phyloP scores from a whole-genome alignment of 2,329 filamentous ascomycete genomes.

The Elsinoe fawcettii region DNA sequence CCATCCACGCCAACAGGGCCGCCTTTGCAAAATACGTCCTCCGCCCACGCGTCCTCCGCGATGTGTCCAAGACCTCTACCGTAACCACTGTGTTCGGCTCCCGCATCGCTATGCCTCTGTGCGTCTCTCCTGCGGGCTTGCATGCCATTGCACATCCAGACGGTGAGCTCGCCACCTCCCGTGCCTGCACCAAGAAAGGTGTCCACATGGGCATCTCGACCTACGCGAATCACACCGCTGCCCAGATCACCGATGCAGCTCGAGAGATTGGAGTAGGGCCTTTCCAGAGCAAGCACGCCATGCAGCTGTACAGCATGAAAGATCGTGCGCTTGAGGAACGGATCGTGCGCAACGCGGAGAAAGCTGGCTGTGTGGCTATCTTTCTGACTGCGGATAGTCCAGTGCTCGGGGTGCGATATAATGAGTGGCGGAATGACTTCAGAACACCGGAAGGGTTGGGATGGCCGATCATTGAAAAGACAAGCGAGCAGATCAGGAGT shows the following conservation, averaged over 20 bases:
- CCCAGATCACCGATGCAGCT: slow-evolving; percentile 37
- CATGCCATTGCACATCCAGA: slow-evolving; percentile 45
- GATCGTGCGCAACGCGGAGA: slow-evolving; percentile 26
- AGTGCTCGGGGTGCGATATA: slow-evolving; percentile 45
- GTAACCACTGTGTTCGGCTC: slow-evolving; percentile 39
- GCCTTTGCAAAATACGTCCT: slow-evolving; percentile 17
- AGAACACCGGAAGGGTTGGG: slow-evolving; percentile 25
- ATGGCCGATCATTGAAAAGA: slow-evolving; percentile 25
- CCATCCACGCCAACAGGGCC: background rate
- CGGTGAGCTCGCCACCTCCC: slow-evolving; percentile 43
- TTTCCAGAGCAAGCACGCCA: slow-evolving; percentile 37
- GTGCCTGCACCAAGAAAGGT: slow-evolving; percentile 38
- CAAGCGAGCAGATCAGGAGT: slow-evolving; percentile 22
- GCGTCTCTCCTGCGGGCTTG: slow-evolving; percentile 45
- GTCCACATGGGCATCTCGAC: slow-evolving; percentile 44
- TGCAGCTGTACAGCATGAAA: slow-evolving; percentile 49
- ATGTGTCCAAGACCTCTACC: slow-evolving; percentile 33
- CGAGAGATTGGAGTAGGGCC: slow-evolving; percentile 26
- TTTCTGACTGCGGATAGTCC: slow-evolving; percentile 50
- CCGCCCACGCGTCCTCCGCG: slow-evolving; percentile 30
- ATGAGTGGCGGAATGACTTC: slow-evolving; percentile 49
- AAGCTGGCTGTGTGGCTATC: slow-evolving; percentile 44
- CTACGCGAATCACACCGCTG: slow-evolving; percentile 39
- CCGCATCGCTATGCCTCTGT: slow-evolving; percentile 41
- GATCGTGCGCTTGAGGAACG: slow-evolving; percentile 43